Percentiles rank a stretch among this genome's conserved stretches.
phyloP scores from a whole-genome alignment of 805 yeast species.

The Saturnispora ahearnii region DNA sequence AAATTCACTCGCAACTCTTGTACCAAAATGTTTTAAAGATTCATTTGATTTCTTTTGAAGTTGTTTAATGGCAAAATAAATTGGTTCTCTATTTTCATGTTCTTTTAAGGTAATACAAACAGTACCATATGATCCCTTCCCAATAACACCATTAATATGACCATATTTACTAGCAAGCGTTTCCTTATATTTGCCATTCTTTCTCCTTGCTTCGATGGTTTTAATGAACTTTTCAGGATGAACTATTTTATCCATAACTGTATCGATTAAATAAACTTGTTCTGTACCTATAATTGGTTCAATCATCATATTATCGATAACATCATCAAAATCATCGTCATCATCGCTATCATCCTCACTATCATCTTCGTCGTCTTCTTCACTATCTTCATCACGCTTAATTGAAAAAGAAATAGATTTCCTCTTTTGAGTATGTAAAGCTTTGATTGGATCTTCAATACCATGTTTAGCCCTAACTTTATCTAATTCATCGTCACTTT shows the following conservation, averaged over 20 bases:
- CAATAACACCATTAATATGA: conserved; percentile 39
- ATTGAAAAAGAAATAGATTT: not conserved
- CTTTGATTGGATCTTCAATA: conserved; percentile 4
- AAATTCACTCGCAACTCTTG: conserved; percentile 82
- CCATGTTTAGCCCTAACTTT: conserved; percentile 7
- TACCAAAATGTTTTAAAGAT: conserved; percentile 45
- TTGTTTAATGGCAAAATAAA: conserved; percentile 68
- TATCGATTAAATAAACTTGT: conserved; percentile 40
- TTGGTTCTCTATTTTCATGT: conserved; percentile 33
- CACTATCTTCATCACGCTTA: conserved; percentile 8
- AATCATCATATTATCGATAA: conserved; percentile 31
- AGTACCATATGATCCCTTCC: conserved; percentile 41
- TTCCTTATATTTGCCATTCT: conserved; percentile 23
- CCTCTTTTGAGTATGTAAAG: conserved; percentile 3
- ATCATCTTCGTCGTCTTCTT: conserved; percentile 11
- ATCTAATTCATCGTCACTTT: conserved; percentile 10
- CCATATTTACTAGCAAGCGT: conserved; percentile 41
- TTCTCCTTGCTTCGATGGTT: conserved; percentile 15
- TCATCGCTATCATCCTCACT: conserved; percentile 25
- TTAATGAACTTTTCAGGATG: conserved; percentile 30
- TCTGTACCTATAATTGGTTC: conserved; percentile 43
- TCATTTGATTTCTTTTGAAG: conserved; percentile 56
- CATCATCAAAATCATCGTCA: conserved; percentile 30
- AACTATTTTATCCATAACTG: conserved; percentile 39
- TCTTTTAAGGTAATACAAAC: conserved; percentile 35